phyloP scores from a whole-genome alignment of 2,329 filamentous ascomycete genomes.

The Paramyrothecium sp. region DNA sequence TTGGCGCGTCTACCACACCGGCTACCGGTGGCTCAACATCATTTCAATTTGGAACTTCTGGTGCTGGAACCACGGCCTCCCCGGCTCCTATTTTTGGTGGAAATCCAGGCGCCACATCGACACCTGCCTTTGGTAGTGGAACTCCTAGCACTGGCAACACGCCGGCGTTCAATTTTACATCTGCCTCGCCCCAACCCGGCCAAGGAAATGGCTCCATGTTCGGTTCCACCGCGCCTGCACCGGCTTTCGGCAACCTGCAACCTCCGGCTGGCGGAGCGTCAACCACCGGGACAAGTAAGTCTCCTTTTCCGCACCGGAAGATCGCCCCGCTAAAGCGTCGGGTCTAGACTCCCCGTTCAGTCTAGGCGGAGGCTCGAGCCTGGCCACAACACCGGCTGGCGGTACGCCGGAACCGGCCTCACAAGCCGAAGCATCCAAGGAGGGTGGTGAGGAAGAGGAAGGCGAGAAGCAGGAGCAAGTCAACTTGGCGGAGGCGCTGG shows the following conservation, averaged over 20 bases:
- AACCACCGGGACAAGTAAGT: slow-evolving; percentile 47
- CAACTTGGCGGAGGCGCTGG: slow-evolving; percentile 65
- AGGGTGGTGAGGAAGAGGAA: slow-evolving; percentile 46
- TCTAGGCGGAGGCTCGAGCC: slow-evolving; percentile 58
- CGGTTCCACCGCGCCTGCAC: slow-evolving; percentile 30
- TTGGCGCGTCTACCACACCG: slow-evolving; percentile 28
- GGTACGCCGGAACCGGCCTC: slow-evolving; percentile 58
- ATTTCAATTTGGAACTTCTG: slow-evolving; percentile 37
- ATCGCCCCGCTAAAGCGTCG: slow-evolving; percentile 46
- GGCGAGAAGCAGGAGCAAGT: slow-evolving; percentile 66
- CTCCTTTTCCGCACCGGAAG: slow-evolving; percentile 38
- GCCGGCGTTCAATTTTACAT: slow-evolving; percentile 39
- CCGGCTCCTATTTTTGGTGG: slow-evolving; percentile 23
- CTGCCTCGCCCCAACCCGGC: slow-evolving; percentile 23
- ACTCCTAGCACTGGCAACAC: slow-evolving; percentile 23
- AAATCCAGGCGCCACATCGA: slow-evolving; percentile 17
- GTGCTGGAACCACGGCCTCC: slow-evolving; percentile 16
- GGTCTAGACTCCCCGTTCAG: slow-evolving; percentile 53
- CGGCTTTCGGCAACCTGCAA: slow-evolving; percentile 37
- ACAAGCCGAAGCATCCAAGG: slow-evolving; percentile 38
- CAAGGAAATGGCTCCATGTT: slow-evolving; percentile 27
- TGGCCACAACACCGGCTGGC: slow-evolving; percentile 58
- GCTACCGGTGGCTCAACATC: slow-evolving; percentile 20
- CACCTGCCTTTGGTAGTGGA: slow-evolving; percentile 27
- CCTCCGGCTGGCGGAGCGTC: slow-evolving; percentile 40